Conservation (phyloP, 2,329 filamentous ascomycete species). For the Teratosphaeria gauchensis region DNA sequence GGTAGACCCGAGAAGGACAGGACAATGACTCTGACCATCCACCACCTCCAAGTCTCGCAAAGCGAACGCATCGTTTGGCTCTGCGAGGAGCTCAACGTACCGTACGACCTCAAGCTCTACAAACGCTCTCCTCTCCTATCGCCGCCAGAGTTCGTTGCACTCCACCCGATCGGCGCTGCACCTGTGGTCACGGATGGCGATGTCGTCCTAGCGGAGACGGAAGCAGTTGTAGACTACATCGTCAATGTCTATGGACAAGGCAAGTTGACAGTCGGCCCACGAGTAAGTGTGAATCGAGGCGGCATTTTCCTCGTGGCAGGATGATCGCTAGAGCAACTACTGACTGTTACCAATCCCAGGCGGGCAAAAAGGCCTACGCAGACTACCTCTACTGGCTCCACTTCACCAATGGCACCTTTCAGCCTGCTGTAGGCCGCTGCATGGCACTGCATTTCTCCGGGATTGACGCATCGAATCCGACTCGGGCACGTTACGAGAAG, state of each 20-base stretch:
- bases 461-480: constrained; percentile 18
- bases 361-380: constrained; percentile 41
- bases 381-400: constrained; percentile 56
- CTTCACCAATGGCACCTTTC: constrained; percentile 29
- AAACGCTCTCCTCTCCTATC: constrained; percentile 33
- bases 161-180: constrained; percentile 43
- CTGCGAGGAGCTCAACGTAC: constrained; percentile 52
- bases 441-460: constrained; percentile 21
- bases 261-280: constrained; percentile 36
- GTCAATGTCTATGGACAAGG: constrained; percentile 43
- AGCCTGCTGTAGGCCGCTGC: constrained; percentile 25
- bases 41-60: constrained; percentile 39
- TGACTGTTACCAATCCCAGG: neutral
- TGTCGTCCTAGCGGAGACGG: constrained; percentile 49
- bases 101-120: constrained; percentile 43
- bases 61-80: constrained; percentile 57
- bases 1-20: neutral
- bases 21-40: constrained; percentile 30
- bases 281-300: neutral
- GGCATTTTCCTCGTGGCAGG: neutral
- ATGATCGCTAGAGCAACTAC: neutral
- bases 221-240: constrained; percentile 55
- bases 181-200: constrained; percentile 50
- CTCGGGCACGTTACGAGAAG: constrained; percentile 21
- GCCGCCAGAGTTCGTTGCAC: constrained; percentile 20